A percentile compares a stretch with the other conserved stretches of the same genome.
Evolutionary conservation across 2,329 filamentous ascomycete species (phyloP).

Genomic region (Didymella pinodella): DNA sequence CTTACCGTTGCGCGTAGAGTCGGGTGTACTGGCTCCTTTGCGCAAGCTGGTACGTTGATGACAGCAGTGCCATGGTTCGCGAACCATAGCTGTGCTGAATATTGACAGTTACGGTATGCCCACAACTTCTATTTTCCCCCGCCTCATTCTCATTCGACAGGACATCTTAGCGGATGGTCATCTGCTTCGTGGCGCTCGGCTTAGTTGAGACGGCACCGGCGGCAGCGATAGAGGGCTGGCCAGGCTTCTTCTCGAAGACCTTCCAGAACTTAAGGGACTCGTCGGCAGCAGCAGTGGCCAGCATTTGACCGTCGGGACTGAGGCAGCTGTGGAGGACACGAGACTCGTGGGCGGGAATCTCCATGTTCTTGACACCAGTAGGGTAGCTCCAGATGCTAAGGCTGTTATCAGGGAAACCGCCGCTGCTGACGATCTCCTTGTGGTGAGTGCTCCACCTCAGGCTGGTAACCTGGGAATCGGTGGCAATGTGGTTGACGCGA

Average conservation of each 20-base stretch:
- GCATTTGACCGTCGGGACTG: slow-evolving; percentile 96
- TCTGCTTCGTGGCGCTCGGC: slow-evolving; percentile 86
- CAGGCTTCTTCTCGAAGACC: slow-evolving; percentile 98
- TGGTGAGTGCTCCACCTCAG: slow-evolving; percentile 96
- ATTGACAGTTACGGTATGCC: slow-evolving; percentile 24
- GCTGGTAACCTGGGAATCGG: slow-evolving; percentile 95
- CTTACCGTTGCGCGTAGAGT: slow-evolving; percentile 54
- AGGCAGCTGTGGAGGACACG: slow-evolving; percentile 95
- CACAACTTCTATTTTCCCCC: slow-evolving; percentile 23
- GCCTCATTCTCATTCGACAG: background rate
- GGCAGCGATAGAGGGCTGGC: slow-evolving; percentile 69
- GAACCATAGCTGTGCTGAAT: slow-evolving; percentile 19
- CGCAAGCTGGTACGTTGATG: slow-evolving; percentile 45
- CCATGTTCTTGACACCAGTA: slow-evolving; percentile 93
- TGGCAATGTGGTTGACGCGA: slow-evolving; percentile 98
- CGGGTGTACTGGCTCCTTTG: slow-evolving; percentile 48
- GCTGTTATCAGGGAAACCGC: slow-evolving; percentile 98
- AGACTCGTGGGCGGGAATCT: slow-evolving; percentile 97
- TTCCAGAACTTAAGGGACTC: slow-evolving; percentile 99
- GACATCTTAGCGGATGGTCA: slow-evolving; percentile 66
- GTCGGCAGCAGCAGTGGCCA: slow-evolving; percentile 93
- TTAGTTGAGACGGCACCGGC: slow-evolving; percentile 77
- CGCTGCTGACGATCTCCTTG: slow-evolving; percentile 97
- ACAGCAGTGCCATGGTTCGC: slow-evolving; percentile 15
- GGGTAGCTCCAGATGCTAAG: slow-evolving; percentile 99